A percentile compares a stretch with the other conserved stretches of the same genome.
Evolutionary conservation across 2,329 filamentous ascomycete species (phyloP).

Genomic region (Calonectria henricotiae): DNA sequence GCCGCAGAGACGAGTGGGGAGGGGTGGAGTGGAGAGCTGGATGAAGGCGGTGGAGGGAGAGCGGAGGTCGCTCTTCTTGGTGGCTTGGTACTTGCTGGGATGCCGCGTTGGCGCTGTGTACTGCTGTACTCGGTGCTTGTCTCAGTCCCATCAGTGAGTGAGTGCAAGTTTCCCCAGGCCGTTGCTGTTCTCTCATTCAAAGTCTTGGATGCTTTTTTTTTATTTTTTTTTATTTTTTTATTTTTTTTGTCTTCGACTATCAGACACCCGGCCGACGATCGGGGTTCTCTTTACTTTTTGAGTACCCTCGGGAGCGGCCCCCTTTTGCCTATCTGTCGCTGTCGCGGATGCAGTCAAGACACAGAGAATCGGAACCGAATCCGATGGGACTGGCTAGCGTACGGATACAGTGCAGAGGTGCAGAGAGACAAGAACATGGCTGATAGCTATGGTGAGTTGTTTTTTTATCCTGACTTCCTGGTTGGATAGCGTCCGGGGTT

Average conservation of each 20-base stretch:
- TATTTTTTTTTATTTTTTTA: not conserved
- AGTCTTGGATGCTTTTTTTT: slow-evolving; percentile 4
- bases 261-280: slow-evolving; percentile 10
- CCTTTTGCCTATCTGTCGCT: too few species aligned
- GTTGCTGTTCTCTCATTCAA: not conserved
- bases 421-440: slow-evolving; percentile 2
- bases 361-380: not conserved
- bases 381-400: not conserved
- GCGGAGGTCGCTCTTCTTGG: slow-evolving; percentile 33
- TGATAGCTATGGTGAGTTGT: slow-evolving; percentile 36
- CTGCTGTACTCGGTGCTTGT: slow-evolving; percentile 19
- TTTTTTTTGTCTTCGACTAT: slow-evolving; percentile 12
- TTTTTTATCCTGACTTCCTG: slow-evolving; percentile 45
- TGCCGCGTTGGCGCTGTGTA: slow-evolving; percentile 18
- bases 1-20: slow-evolving; percentile 12
- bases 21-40: slow-evolving; percentile 22
- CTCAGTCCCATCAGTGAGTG: slow-evolving; percentile 5
- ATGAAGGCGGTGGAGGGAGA: slow-evolving; percentile 37
- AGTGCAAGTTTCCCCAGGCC: not conserved
- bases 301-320: not conserved
- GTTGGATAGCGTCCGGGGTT: slow-evolving; percentile 42
- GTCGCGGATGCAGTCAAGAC: not conserved
- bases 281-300: too few species aligned
- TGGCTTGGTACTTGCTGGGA: slow-evolving; percentile 28
- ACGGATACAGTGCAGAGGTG: not conserved